Evolutionary conservation across 768 basidiomycete genomes (phyloP), one percentile per base, ranked within the genome.

Genomic region (Termitomyces sp.): DNA sequence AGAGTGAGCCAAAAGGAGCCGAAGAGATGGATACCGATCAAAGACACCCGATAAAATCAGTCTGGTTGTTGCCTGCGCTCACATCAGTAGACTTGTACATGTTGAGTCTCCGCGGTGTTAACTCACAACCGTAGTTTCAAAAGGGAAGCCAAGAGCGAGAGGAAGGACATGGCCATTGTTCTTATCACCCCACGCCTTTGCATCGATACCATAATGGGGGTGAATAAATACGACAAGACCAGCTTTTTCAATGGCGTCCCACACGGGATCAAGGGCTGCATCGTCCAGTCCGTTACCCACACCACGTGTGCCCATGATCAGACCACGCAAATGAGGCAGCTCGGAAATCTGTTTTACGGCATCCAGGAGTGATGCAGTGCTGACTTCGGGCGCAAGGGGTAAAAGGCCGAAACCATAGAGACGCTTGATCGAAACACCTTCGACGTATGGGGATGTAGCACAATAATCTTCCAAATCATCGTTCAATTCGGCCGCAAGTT

Each of bases 121-220:
- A 76, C 88, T 68, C 63, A 92, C 91, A 33, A 84, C 85, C 4
- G 93, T 93, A 18, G 92, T 94, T 73, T 94, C 93, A 65, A 94
- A 88, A 3, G 92, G 92, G 71, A 95, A 94, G 1, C 93, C 92
- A 16, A 93, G 78, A 0, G 91, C 90, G 52, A 94, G 81, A 2
- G 92, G 88, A 29, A 95, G 81, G 39, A 93, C 93, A 62, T 94
- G 93, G 0, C 93, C 93, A 62, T 94, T 94, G 42, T 85, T 81
- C 59, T 77, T 82, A 55, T 84, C 79, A 1, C 92, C 92, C 80
- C 89, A 94, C 4, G 82, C 83, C 46, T 79, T 80, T n/a, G 73
- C 72, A 63, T 86, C 86, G 24, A 94, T 81, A 12, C 90, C 90
- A 67, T 94, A 94, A 68, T 94, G 92, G 8, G 91, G 92, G 64